A percentile compares a stretch with the other conserved stretches of the same genome.
Evolutionary conservation across 2,329 filamentous ascomycete species (phyloP).

Genomic region (Fusarium caatingaense): DNA sequence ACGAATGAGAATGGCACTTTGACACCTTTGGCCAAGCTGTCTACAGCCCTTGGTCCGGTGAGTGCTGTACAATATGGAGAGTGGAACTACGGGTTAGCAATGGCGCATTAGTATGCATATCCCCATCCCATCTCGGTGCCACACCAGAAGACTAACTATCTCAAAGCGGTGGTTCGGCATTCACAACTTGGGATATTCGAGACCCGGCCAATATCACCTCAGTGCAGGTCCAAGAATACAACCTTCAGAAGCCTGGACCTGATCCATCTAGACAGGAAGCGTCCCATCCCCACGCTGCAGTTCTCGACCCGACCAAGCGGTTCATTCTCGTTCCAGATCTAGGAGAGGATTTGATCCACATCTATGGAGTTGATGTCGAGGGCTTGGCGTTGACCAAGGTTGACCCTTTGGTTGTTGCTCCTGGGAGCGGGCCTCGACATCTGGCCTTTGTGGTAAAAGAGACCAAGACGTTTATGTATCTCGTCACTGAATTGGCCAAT

Average conservation of each 20-base stretch:
- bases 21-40: constrained; percentile 50
- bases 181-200: constrained; percentile 59
- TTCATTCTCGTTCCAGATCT: constrained; percentile 75
- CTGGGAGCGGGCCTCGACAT: constrained; percentile 74
- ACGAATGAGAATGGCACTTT: constrained; percentile 55
- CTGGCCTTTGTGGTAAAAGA: constrained; percentile 64
- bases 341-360: constrained; percentile 70
- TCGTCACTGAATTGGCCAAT: constrained; percentile 71
- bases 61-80: constrained; percentile 58
- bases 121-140: not conserved
- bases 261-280: constrained; percentile 63
- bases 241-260: constrained; percentile 53
- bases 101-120: constrained; percentile 60
- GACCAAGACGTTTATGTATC: constrained; percentile 65
- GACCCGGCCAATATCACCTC: constrained; percentile 52
- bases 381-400: constrained; percentile 56
- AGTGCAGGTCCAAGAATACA: constrained; percentile 55
- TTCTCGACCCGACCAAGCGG: constrained; percentile 72
- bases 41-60: constrained; percentile 57
- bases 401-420: constrained; percentile 55
- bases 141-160: constrained; percentile 15
- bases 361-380: constrained; percentile 61
- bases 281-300: constrained; percentile 72
- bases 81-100: constrained; percentile 53
- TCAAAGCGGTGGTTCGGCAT: constrained; percentile 53